Evolutionary conservation across 352 stramenopile species (phyloP).

Genomic region (Globisporangium lucens): DNA sequence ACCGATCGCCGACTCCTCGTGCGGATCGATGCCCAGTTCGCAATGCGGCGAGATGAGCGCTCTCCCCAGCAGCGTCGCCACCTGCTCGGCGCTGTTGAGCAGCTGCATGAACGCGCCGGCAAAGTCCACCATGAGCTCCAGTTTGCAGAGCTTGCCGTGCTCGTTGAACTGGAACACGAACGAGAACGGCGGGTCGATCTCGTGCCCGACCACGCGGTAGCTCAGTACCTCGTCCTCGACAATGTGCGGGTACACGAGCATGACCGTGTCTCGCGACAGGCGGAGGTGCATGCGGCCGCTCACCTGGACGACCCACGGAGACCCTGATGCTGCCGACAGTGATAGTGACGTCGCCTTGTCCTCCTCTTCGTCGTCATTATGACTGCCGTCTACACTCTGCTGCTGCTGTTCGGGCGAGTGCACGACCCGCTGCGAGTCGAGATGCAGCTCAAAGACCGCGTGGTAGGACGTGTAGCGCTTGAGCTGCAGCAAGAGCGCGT

Average conservation of each 20-base stretch:
- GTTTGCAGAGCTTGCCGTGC: conserved; percentile 41
- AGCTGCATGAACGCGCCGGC: conserved; percentile 46
- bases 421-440: conserved; percentile 21
- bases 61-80: conserved; percentile 31
- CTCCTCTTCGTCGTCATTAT: conserved; percentile 9
- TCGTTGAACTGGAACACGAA: conserved; percentile 56
- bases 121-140: conserved; percentile 62
- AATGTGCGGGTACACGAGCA: conserved; percentile 70
- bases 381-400: neutral
- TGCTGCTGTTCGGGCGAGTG: conserved; percentile 19
- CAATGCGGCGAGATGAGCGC: conserved; percentile 55
- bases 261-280: conserved; percentile 62
- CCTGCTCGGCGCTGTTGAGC: conserved; percentile 30
- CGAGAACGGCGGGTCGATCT: conserved; percentile 51
- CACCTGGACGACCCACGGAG: conserved; percentile 32
- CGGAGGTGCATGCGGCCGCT: conserved; percentile 40
- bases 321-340: neutral
- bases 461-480: conserved; percentile 77
- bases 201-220: conserved; percentile 49
- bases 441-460: conserved; percentile 39
- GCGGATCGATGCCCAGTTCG: conserved; percentile 56
- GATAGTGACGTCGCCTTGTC: neutral
- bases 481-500: conserved; percentile 59
- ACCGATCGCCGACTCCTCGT: conserved; percentile 31
- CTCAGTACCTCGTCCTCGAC: conserved; percentile 48